Evolutionary conservation across 2,329 filamentous ascomycete species (phyloP).

Genomic region (Coniochaeta ligniaria): DNA sequence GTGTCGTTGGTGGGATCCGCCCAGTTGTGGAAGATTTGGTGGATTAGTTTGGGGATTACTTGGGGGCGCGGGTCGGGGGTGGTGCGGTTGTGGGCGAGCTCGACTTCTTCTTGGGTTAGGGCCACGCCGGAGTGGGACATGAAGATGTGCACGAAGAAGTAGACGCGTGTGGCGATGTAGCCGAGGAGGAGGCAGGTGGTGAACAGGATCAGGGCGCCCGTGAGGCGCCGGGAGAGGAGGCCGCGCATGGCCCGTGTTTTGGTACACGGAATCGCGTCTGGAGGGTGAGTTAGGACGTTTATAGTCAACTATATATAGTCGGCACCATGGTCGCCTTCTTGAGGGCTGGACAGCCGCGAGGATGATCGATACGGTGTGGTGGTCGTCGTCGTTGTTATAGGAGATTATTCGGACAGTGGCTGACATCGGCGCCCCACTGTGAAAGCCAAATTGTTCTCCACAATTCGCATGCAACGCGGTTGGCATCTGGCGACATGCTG

Average conservation of each 20-base stretch:
- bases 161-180: conserved; percentile 9
- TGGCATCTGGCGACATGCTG: too few species aligned
- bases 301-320: not conserved
- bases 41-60: conserved; percentile 17
- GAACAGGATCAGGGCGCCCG: conserved; percentile 3
- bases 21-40: conserved; percentile 21
- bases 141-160: conserved; percentile 14
- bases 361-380: not conserved
- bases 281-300: not conserved
- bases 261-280: not conserved
- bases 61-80: conserved; percentile 3
- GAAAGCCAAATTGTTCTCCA: too few species aligned
- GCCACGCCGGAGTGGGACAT: conserved; percentile 14
- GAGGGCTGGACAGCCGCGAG: not conserved
- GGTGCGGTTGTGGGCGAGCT: conserved; percentile 2
- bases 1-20: conserved; percentile 8
- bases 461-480: too few species aligned
- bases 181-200: conserved; percentile 7
- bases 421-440: not conserved
- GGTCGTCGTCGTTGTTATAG: not conserved
- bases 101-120: conserved; percentile 13
- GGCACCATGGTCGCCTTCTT: not conserved
- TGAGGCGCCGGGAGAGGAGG: not conserved
- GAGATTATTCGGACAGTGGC: not conserved
- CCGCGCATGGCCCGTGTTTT: not conserved